Conservation (phyloP, 2,329 filamentous ascomycete genomes). For the Colletotrichum coccodes region DNA sequence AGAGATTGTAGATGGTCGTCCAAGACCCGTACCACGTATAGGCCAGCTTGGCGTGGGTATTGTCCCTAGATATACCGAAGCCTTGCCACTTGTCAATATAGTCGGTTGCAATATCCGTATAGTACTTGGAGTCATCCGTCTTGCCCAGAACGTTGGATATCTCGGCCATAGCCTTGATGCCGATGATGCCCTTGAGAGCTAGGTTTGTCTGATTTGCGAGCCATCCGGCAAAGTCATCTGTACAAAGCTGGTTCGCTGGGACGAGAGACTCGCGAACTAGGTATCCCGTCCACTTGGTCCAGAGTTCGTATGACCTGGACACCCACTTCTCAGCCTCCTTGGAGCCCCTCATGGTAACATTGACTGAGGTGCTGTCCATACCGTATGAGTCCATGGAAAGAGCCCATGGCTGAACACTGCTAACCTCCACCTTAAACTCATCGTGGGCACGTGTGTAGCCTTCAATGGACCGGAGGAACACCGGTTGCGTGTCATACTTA, state of each 20-base stretch:
- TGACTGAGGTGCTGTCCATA: slow-evolving; percentile 71
- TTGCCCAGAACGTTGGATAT: slow-evolving; percentile 70
- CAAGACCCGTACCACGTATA: slow-evolving; percentile 86
- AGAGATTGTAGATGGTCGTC: slow-evolving; percentile 85
- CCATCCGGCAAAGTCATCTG: slow-evolving; percentile 83
- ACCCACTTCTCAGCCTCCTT: slow-evolving; percentile 52
- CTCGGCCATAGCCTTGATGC: slow-evolving; percentile 81
- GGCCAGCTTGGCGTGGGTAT: slow-evolving; percentile 78
- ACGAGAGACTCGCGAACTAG: slow-evolving; percentile 76
- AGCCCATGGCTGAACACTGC: slow-evolving; percentile 49
- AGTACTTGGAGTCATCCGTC: slow-evolving; percentile 67
- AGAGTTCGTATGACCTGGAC: slow-evolving; percentile 70
- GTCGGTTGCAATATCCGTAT: slow-evolving; percentile 69
- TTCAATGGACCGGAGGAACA: slow-evolving; percentile 67
- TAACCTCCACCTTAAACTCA: neutral
- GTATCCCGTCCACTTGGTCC: slow-evolving; percentile 81
- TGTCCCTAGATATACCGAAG: slow-evolving; percentile 75
- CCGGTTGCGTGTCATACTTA: slow-evolving; percentile 66
- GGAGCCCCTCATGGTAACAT: slow-evolving; percentile 54
- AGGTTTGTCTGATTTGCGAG: slow-evolving; percentile 80
- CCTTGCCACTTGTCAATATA: slow-evolving; percentile 80
- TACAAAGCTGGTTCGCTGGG: slow-evolving; percentile 78
- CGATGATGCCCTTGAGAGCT: slow-evolving; percentile 80
- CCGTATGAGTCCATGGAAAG: slow-evolving; percentile 44
- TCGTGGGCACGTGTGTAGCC: slow-evolving; percentile 38